Evolutionary conservation across 169 alveolate species (phyloP).

Genomic region (Cryptosporidium bovis): DNA sequence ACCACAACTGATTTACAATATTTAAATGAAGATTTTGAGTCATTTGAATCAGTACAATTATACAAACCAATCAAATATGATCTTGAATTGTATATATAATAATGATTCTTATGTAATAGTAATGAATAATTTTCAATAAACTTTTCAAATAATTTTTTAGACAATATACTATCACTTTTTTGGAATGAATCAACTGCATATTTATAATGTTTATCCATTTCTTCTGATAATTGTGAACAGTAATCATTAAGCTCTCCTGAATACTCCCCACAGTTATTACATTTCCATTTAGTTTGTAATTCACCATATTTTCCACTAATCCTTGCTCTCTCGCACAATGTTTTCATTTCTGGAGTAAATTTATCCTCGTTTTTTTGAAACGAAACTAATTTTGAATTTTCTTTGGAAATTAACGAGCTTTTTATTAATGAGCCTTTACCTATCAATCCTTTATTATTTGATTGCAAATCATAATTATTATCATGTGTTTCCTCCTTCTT

Average conservation of each 20-base stretch:
- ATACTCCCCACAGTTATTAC: slow-evolving; percentile 82
- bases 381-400: background rate
- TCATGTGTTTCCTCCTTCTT: slow-evolving; percentile 2
- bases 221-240: slow-evolving; percentile 78
- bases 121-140: slow-evolving; percentile 82
- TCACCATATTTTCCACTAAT: slow-evolving; percentile 42
- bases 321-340: slow-evolving; percentile 70
- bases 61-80: slow-evolving; percentile 86
- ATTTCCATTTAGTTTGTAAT: slow-evolving; percentile 80
- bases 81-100: slow-evolving; percentile 83
- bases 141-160: slow-evolving; percentile 79
- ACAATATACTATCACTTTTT: slow-evolving; percentile 80
- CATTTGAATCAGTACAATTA: slow-evolving; percentile 80
- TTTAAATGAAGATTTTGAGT: slow-evolving; percentile 78
- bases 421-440: background rate
- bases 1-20: slow-evolving; percentile 82
- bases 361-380: slow-evolving; percentile 17
- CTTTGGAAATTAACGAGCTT: background rate
- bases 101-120: slow-evolving; percentile 87
- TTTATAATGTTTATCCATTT: slow-evolving; percentile 74
- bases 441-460: slow-evolving; percentile 8
- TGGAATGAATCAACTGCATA: slow-evolving; percentile 79
- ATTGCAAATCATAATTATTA: background rate
- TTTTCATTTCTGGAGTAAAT: slow-evolving; percentile 24
- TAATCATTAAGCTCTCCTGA: slow-evolving; percentile 63